Percentiles rank a stretch among this genome's conserved stretches.
These are phyloP conservation scores for Areca catechu DNA, from an alignment of 176 grass and related monocot species.

Conservation along the genomic window DNA sequence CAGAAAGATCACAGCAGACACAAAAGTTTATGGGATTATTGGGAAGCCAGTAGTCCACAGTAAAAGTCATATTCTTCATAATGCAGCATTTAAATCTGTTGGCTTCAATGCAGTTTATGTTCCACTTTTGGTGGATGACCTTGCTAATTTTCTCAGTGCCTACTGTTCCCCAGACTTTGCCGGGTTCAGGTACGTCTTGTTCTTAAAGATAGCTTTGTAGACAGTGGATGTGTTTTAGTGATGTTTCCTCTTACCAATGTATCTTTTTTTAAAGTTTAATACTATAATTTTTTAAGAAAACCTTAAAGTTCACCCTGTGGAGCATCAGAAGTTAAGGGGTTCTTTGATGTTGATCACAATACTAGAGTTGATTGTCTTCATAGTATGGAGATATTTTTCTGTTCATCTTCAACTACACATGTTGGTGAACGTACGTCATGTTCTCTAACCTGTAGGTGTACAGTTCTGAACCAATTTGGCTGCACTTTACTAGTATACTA, in stretches of 20 bases:
- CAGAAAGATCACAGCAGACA: conserved; percentile 53
- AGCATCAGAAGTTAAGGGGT: too few relatives aligned
- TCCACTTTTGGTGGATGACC: conserved; percentile 88
- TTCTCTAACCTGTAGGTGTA: too few relatives aligned
- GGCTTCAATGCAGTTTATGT: conserved; percentile 87
- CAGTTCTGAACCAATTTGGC: too few relatives aligned
- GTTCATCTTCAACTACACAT: too few relatives aligned
- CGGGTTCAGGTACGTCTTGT: conserved; percentile 64
- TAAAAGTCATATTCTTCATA: conserved; percentile 88
- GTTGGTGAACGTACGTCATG: too few relatives aligned
- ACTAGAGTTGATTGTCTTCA: too few relatives aligned
- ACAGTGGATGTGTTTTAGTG: conserved; percentile 9
- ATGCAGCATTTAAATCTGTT: conserved; percentile 77
- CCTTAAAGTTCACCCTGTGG: too few relatives aligned
- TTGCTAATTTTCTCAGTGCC: conserved; percentile 65
- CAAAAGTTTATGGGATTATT: conserved; percentile 80
- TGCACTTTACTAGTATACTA: too few relatives aligned
- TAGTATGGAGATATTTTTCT: too few relatives aligned
- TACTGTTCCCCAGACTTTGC: conserved; percentile 91
- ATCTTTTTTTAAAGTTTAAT: too few relatives aligned
- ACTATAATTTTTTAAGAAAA: too few relatives aligned
- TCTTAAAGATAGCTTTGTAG: neutral
- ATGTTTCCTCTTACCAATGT: neutral
- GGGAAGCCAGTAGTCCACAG: conserved; percentile 89
- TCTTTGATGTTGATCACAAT: too few relatives aligned